Evolutionary conservation across 805 yeast genomes (phyloP).

Genomic region (Wickerhamiella domercqiae): DNA sequence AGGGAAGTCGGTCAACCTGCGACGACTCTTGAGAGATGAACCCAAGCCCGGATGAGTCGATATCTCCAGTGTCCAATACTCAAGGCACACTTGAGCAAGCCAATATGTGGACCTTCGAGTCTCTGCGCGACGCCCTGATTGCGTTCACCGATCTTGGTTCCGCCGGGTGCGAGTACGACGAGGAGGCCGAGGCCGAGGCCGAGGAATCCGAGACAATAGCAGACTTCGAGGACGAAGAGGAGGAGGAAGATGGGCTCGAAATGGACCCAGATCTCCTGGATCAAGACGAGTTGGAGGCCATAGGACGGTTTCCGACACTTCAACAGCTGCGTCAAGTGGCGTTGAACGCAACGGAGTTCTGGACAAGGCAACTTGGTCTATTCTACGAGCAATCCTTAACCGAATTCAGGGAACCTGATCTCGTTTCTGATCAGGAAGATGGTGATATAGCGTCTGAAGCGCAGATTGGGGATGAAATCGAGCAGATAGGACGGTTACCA

Average conservation of each 20-base stretch:
- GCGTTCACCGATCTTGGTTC: neutral
- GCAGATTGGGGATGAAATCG: conserved; percentile 9
- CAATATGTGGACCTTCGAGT: conserved; percentile 1
- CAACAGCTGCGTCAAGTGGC: conserved; percentile 13
- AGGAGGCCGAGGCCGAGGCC: neutral
- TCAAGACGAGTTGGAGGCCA: conserved; percentile 7
- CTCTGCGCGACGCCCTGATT: conserved; percentile 1
- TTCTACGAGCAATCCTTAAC: neutral
- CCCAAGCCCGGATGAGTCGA: too few relatives aligned
- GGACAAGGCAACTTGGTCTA: neutral
- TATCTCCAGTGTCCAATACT: too few relatives aligned
- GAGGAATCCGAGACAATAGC: neutral
- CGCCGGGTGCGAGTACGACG: neutral
- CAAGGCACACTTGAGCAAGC: too few relatives aligned
- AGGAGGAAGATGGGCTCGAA: conserved; percentile 4
- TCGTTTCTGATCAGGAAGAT: neutral
- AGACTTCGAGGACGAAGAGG: conserved; percentile 2
- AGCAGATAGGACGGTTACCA: conserved; percentile 14
- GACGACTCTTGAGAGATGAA: too few relatives aligned
- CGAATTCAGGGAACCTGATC: neutral
- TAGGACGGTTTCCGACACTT: conserved; percentile 14
- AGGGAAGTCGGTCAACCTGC: too few relatives aligned
- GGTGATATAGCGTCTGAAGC: conserved; percentile 1
- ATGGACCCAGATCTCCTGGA: conserved; percentile 5
- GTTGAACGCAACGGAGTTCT: conserved; percentile 9